These are phyloP conservation scores for Alternaria arborescens DNA, from an alignment of 2,329 filamentous ascomycete genomes.

Conservation along the genomic window DNA sequence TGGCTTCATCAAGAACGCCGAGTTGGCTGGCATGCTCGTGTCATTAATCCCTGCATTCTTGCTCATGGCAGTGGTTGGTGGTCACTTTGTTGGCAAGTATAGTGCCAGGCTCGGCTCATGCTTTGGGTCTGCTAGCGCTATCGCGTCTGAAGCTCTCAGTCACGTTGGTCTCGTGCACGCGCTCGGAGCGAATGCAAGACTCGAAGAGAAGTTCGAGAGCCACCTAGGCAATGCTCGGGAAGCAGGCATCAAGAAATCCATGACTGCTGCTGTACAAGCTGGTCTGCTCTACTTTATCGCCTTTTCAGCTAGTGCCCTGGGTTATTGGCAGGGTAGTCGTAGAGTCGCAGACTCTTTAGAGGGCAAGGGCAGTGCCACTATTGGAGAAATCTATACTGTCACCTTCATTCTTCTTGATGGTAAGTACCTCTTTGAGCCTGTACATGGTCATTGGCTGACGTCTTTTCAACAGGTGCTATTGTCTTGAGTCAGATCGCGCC, in stretches of 20 bases:
- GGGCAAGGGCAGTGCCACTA: slow-evolving; percentile 41
- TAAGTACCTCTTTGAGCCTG: slow-evolving; percentile 19
- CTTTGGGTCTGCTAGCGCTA: slow-evolving; percentile 66
- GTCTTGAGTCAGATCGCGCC: slow-evolving; percentile 58
- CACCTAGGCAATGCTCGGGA: slow-evolving; percentile 61
- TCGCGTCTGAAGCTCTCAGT: slow-evolving; percentile 69
- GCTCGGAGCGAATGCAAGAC: slow-evolving; percentile 66
- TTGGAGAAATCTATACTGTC: slow-evolving; percentile 63
- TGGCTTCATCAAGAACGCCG: slow-evolving; percentile 70
- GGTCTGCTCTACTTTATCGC: slow-evolving; percentile 73
- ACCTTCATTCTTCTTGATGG: slow-evolving; percentile 64
- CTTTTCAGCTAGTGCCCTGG: slow-evolving; percentile 71
- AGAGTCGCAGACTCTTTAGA: slow-evolving; percentile 59
- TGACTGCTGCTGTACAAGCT: slow-evolving; percentile 65
- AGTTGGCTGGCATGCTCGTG: slow-evolving; percentile 70
- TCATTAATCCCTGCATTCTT: slow-evolving; percentile 70
- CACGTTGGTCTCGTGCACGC: slow-evolving; percentile 70
- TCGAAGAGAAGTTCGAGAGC: slow-evolving; percentile 67
- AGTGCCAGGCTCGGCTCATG: slow-evolving; percentile 60
- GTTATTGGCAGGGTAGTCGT: slow-evolving; percentile 72
- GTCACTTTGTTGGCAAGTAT: slow-evolving; percentile 64
- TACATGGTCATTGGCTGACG: slow-evolving; percentile 5
- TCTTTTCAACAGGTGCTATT: slow-evolving; percentile 50
- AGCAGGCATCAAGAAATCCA: slow-evolving; percentile 66
- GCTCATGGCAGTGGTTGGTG: slow-evolving; percentile 65